Evolutionary conservation across 2,329 filamentous ascomycete genomes (phyloP).

Genomic region (Ambrosiella cleistominuta): DNA sequence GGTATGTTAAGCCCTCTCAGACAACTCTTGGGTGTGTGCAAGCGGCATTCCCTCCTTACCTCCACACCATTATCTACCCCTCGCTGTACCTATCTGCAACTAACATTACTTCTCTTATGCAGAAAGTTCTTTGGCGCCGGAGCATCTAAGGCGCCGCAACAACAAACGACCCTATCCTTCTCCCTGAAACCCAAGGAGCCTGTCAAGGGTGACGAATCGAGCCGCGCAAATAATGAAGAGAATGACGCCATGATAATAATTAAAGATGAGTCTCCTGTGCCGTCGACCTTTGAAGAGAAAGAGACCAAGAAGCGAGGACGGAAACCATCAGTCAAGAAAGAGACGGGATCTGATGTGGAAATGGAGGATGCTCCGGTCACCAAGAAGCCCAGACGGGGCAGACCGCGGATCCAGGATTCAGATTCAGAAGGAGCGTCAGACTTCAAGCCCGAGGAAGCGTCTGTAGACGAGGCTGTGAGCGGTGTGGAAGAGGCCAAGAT

Average conservation of each 20-base stretch:
- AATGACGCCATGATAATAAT: slow-evolving; percentile 14
- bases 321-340: slow-evolving; percentile 18
- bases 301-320: slow-evolving; percentile 19
- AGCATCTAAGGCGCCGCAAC: slow-evolving; percentile 34
- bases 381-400: slow-evolving; percentile 4
- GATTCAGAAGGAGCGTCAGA: slow-evolving; percentile 11
- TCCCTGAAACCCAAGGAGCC: slow-evolving; percentile 33
- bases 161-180: slow-evolving; percentile 68
- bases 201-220: not conserved
- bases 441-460: not conserved
- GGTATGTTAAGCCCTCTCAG: slow-evolving; percentile 68
- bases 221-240: not conserved
- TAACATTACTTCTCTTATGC: not conserved
- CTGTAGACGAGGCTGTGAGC: slow-evolving; percentile 3
- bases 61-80: not conserved
- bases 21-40: slow-evolving; percentile 52
- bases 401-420: slow-evolving; percentile 7
- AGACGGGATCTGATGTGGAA: slow-evolving; percentile 16
- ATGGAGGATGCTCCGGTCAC: slow-evolving; percentile 11
- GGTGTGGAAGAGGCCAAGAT: slow-evolving; percentile 10
- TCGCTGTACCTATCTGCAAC: not conserved
- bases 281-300: slow-evolving; percentile 13
- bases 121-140: slow-evolving; percentile 78
- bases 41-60: not conserved
- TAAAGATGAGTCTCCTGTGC: slow-evolving; percentile 14